phyloP scores from a whole-genome alignment of 768 basidiomycete genomes.

The Agaricus sinodeliciosus region DNA sequence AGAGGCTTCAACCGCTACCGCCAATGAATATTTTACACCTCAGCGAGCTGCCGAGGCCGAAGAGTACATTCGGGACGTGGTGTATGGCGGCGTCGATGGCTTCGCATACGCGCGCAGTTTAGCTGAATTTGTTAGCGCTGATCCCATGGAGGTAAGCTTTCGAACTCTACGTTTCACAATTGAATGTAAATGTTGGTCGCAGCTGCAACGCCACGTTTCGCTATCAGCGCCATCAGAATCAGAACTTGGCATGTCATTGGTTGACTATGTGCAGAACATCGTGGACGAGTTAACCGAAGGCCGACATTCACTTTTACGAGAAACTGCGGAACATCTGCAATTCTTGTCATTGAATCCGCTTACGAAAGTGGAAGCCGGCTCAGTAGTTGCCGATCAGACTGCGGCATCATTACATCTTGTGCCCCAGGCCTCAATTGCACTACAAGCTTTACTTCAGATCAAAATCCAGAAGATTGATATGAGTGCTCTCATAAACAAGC shows the following conservation, averaged over 20 bases:
- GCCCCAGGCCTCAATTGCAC: slow-evolving; percentile 33
- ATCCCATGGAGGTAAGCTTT: slow-evolving; percentile 20
- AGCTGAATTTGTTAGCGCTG: slow-evolving; percentile 59
- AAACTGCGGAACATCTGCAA: slow-evolving; percentile 29
- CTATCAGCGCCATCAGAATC: slow-evolving; percentile 9
- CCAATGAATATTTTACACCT: slow-evolving; percentile 40
- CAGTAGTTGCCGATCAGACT: slow-evolving; percentile 27
- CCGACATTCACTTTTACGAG: slow-evolving; percentile 37
- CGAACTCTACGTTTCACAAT: slow-evolving; percentile 1
- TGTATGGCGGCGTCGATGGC: slow-evolving; percentile 75
- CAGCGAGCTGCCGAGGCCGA: slow-evolving; percentile 49
- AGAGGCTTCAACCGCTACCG: slow-evolving; percentile 14
- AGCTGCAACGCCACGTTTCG: background rate
- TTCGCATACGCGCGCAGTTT: slow-evolving; percentile 71
- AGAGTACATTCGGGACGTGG: slow-evolving; percentile 63
- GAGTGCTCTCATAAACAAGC: slow-evolving; percentile 39
- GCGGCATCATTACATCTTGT: slow-evolving; percentile 34
- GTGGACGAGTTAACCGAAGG: slow-evolving; percentile 43
- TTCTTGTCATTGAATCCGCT: slow-evolving; percentile 9
- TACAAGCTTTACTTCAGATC: slow-evolving; percentile 35
- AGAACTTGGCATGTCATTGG: slow-evolving; percentile 30
- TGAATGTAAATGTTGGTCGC: background rate
- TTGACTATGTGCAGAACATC: slow-evolving; percentile 37
- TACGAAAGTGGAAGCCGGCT: slow-evolving; percentile 4
- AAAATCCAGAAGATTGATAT: slow-evolving; percentile 45